Evolutionary conservation across 139 green algal genomes (phyloP), one percentile per base, ranked within the genome.

Genomic region (Closterium sp.): DNA sequence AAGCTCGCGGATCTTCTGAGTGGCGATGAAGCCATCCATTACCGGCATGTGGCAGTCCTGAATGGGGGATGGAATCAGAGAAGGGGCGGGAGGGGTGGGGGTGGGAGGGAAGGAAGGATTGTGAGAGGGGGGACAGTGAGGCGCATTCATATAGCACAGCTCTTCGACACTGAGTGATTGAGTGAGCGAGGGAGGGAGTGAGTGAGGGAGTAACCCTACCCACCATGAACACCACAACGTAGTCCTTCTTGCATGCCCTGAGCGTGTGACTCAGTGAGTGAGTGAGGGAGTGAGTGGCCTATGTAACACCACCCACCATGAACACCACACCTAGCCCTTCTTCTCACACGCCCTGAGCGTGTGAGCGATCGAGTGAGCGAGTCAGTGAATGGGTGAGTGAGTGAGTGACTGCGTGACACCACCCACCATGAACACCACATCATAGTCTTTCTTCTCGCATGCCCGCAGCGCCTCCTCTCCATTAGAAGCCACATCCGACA

Each of bases 31-130:
- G 24, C 89, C 89, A 28, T 89, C 90, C 90, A 93, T 93, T 30
- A 91, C 90, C 17, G 85, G 90, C 90, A 93, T 93, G 85, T 93
- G 90, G 85, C 90, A 93, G 45, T 93, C 90, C 90, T 89, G 89
- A 70, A 4, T 17, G 45, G 45, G 45, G 45, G 11, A 22, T 1
- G 5, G 45, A 70, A 70, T 7, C 32, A 38, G 32, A 38, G 3
- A 38, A 3, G 32, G 3, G 3, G 3, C 32, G 3, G 32, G 32
- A 3, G 32, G 32, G 32, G 3, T 3, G 32, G 32, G 32, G 32
- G 3, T 38, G 32, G 3, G 32, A 38, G 32, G 2, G 45, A 70
- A 70, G 45, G 45, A 19, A 19, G 45, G 45, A 13, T 2, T 2
- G 45, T 1, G 11, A 4, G 45, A 19, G 5, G 45, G 45, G 45